These are phyloP conservation scores for Naegleria fowleri DNA, from an alignment of 208 protist genomes.

Conservation along the genomic window DNA sequence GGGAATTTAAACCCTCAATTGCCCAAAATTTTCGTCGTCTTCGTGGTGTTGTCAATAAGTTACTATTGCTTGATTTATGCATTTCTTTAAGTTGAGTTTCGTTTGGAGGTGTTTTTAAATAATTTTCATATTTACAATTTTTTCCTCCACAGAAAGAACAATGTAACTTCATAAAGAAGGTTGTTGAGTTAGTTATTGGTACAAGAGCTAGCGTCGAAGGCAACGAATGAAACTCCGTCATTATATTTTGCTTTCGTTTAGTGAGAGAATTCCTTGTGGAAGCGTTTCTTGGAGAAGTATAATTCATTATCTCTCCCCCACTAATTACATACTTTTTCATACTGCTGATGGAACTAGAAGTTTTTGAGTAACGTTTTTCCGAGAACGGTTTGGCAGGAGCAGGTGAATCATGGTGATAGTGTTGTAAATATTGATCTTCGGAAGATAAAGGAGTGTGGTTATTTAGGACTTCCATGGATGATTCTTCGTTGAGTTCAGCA, in stretches of 20 bases:
- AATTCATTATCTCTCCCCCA: background rate
- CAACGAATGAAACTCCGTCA: background rate
- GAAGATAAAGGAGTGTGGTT: too few species aligned
- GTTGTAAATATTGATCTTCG: too few species aligned
- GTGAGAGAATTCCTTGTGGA: background rate
- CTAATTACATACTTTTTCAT: background rate
- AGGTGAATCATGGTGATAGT: too few species aligned
- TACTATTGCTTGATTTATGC: background rate
- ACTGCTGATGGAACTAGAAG: background rate
- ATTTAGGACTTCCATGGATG: too few species aligned
- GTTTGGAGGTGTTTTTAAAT: conserved; percentile 28
- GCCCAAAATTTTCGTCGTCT: conserved; percentile 43
- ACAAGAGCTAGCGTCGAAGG: background rate
- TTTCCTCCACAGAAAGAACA: conserved; percentile 60
- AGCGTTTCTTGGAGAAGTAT: background rate
- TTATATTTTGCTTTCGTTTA: background rate
- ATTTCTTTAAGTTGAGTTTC: background rate
- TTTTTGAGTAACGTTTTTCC: too few species aligned
- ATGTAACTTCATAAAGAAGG: conserved; percentile 34
- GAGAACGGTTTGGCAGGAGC: too few species aligned
- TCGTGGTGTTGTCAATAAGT: background rate
- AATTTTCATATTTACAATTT: conserved; percentile 70
- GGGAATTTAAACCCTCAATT: conserved; percentile 73
- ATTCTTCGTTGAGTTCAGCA: too few species aligned
- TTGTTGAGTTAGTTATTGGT: background rate